Percentiles rank a stretch among this genome's conserved stretches.
Evolutionary conservation across 2,329 filamentous ascomycete species (phyloP).

Genomic region (Phialocephala subalpina): DNA sequence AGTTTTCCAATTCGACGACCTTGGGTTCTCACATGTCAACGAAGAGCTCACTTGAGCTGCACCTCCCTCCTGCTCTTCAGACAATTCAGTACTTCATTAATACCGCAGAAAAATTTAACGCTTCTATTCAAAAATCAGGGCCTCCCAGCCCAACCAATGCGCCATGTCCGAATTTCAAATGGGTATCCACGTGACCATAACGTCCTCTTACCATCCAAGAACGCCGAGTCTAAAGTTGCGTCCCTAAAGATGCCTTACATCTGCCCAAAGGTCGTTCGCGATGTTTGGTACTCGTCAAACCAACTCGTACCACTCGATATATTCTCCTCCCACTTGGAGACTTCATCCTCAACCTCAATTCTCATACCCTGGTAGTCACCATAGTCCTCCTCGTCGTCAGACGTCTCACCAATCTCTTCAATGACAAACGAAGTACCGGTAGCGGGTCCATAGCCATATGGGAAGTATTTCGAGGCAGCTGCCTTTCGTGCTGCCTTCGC

Average conservation of each 20-base stretch:
- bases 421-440: conserved; percentile 52
- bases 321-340: conserved; percentile 32
- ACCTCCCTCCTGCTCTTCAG: too few relatives aligned
- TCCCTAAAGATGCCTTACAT: neutral
- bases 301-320: conserved; percentile 28
- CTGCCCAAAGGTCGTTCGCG: conserved; percentile 4
- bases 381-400: conserved; percentile 53
- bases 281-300: conserved; percentile 27
- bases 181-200: neutral
- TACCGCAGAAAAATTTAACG: neutral
- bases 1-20: neutral
- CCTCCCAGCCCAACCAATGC: neutral
- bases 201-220: neutral
- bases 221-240: neutral
- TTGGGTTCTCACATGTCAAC: neutral
- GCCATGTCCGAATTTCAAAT: too few relatives aligned
- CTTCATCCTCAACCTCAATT: conserved; percentile 32
- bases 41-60: neutral
- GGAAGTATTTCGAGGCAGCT: conserved; percentile 54
- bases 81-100: neutral
- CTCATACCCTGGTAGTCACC: conserved; percentile 46
- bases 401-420: conserved; percentile 53
- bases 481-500: conserved; percentile 49
- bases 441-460: conserved; percentile 55
- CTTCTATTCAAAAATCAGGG: neutral